Evolutionary conservation across 768 basidiomycete genomes (phyloP).

Genomic region (Antrodiella citrinella): DNA sequence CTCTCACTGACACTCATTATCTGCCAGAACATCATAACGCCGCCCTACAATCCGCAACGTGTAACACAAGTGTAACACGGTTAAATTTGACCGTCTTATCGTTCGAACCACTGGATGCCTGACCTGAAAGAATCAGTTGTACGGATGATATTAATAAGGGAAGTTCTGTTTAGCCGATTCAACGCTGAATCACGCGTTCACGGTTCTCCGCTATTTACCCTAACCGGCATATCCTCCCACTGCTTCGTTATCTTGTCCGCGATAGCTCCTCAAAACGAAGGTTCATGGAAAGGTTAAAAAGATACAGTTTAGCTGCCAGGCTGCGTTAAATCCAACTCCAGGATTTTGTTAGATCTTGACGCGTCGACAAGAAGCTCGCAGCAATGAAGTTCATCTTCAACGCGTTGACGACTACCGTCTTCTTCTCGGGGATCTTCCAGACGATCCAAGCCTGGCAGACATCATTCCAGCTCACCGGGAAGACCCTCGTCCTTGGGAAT

Average conservation of each 20-base stretch:
- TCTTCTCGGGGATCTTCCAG: background rate
- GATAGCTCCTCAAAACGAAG: background rate
- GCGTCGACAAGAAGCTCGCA: background rate
- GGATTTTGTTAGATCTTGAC: background rate
- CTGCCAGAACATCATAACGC: too few species aligned
- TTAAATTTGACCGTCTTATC: too few species aligned
- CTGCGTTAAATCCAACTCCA: background rate
- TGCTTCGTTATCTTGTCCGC: background rate
- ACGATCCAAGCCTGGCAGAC: background rate
- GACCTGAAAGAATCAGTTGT: too few species aligned
- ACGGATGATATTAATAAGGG: too few species aligned
- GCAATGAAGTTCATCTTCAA: background rate
- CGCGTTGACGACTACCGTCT: background rate
- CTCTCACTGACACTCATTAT: too few species aligned
- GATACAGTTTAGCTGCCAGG: background rate
- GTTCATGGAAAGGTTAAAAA: background rate
- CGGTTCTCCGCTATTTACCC: background rate
- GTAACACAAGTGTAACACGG: too few species aligned
- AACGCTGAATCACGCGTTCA: background rate
- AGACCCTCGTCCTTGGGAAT: slow-evolving; percentile 7
- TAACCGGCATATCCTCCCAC: background rate
- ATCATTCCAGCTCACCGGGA: background rate
- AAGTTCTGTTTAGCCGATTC: background rate
- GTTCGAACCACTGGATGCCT: too few species aligned
- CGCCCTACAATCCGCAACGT: too few species aligned